Conservation (phyloP, 192 early-diverging fungal genomes). For the Podila clonocystis region DNA sequence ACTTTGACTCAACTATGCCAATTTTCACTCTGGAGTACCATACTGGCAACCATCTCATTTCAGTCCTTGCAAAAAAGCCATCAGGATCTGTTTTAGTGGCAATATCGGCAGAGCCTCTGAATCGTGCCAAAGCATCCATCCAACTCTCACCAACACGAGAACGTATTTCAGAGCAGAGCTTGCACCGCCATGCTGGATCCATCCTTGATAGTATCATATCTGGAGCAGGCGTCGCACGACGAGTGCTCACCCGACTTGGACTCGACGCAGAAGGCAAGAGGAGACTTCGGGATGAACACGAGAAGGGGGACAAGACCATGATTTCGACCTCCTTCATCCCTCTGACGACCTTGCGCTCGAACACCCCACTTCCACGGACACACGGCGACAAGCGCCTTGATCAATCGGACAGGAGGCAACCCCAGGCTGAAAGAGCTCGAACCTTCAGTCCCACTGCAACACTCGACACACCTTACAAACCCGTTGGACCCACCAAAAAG, state of each 20-base stretch:
- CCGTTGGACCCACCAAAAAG: not conserved
- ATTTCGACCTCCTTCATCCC: conserved; percentile 19
- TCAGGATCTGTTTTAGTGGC: not conserved
- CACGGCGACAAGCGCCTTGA: not conserved
- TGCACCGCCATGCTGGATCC: not conserved
- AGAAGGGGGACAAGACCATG: conserved; percentile 17
- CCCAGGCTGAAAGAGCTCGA: not conserved
- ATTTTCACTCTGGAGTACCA: not conserved
- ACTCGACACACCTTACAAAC: not conserved
- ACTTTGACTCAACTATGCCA: not conserved
- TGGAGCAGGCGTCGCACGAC: not conserved
- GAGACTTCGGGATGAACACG: not conserved
- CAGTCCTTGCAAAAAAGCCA: not conserved
- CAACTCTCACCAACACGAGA: not conserved
- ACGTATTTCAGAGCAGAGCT: not conserved
- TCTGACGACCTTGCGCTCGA: not conserved
- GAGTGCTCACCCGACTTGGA: no score
- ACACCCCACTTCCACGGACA: not conserved
- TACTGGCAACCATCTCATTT: not conserved
- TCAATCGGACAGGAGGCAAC: not conserved
- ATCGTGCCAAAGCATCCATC: not conserved
- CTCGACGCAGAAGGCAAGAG: no score
- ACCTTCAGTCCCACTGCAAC: not conserved
- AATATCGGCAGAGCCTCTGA: no score
- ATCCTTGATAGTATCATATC: not conserved